Percentiles rank a stretch among this genome's conserved stretches.
These are phyloP conservation scores for Hyphopichia burtonii DNA, from an alignment of 1,139 yeast genomes.

Conservation along the genomic window DNA sequence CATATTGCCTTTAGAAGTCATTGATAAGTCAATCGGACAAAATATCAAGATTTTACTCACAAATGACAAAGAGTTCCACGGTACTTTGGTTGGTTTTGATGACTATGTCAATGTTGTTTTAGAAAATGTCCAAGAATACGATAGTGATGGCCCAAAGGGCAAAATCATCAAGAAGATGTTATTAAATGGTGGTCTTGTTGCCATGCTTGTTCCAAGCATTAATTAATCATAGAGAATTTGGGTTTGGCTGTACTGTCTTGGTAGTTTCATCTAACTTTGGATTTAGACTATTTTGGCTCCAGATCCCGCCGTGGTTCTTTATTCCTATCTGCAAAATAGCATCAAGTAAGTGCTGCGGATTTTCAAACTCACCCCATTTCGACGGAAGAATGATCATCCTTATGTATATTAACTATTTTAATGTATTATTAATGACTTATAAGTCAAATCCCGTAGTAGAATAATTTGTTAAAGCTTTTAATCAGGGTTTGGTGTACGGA, in stretches of 20 bases:
- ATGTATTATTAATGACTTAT: constrained; percentile 4
- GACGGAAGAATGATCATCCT: not conserved
- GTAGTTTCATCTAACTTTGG: no score
- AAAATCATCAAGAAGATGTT: constrained; percentile 63
- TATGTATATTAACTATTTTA: not conserved
- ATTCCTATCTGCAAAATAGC: no score
- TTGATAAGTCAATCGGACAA: constrained; percentile 85
- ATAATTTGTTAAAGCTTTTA: no score
- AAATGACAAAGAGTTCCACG: constrained; percentile 74
- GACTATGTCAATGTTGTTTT: constrained; percentile 93
- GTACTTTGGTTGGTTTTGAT: constrained; percentile 88
- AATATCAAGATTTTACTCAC: constrained; percentile 76
- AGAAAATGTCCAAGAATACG: constrained; percentile 71
- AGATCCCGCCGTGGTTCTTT: no score
- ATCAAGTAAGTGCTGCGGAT: no score
- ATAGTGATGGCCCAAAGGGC: constrained; percentile 35
- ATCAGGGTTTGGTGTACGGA: not conserved
- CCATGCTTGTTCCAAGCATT: constrained; percentile 53
- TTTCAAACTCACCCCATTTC: no score
- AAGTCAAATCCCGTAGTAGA: no score
- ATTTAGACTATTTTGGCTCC: no score
- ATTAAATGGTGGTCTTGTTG: constrained; percentile 83
- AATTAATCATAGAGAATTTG: not conserved
- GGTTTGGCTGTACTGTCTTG: no score
- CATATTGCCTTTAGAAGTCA: constrained; percentile 75